Evolutionary conservation across 2,329 filamentous ascomycete species (phyloP), one percentile per base, ranked within the genome.

Genomic region (Juglanconis oblonga): DNA sequence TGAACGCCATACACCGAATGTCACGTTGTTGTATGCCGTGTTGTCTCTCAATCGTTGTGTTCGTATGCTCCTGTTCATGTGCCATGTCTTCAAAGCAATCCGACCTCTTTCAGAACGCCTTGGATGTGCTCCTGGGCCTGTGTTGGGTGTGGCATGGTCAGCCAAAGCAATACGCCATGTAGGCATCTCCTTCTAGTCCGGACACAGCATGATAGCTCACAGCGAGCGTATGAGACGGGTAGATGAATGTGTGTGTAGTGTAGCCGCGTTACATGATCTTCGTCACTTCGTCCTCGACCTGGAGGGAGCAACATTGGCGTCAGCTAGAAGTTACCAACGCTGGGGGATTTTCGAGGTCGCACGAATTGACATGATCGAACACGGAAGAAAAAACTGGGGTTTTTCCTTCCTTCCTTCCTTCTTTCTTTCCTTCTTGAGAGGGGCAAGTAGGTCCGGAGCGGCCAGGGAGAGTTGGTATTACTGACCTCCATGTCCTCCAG

Each of bases 401-500:
- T 24, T 24, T 24, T 24, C 24, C 24, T 24, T 24, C 24, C 24
- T 24, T 24, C 24, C 24, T 24, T 24, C 24, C 24, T 24, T 24
- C 24, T 2, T 24, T 24, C 24, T 24, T 24, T 24, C n/a, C 38
- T 10, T 42, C 38, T 13, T 42, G 36, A 50, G 36, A 50, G 57
- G 29, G 42, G 13, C 40, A 35, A 52, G 31, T 32, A 29, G 31
- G 10, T 3, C 11, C 53, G 14, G n/a, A 14, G 17, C 10, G 40
- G 14, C 24, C 53, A 44, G 13, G 35, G 10, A 8, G 42, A 29
- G 13, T 44, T 54, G 9, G 40, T 17, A 33, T 6, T 65, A 87
- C 91, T 87, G 78, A 99, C 95, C 92, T 99, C 95, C 88, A 98
- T 97, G 72, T 99, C 95, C 79, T 99, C 95, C 59, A 99, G 82